Evolutionary conservation across 2,329 filamentous ascomycete genomes (phyloP).

Genomic region (Bipolaris zeicola): DNA sequence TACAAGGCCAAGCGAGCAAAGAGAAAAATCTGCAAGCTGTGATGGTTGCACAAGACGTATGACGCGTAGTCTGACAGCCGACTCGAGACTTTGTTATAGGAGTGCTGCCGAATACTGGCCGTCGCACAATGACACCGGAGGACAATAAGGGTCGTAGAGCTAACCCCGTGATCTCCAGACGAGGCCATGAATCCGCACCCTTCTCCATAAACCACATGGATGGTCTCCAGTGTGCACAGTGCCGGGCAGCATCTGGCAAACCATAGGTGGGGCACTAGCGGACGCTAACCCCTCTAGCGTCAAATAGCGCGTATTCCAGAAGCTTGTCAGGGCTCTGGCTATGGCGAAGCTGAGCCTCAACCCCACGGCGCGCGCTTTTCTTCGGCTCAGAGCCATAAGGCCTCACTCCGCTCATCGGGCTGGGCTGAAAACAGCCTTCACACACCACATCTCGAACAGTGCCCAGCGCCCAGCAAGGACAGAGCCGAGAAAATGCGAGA

Average conservation of each 20-base stretch:
- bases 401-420: conserved; percentile 10
- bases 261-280: conserved; percentile 10
- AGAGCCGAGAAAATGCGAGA: conserved; percentile 23
- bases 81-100: not conserved
- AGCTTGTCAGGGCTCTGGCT: conserved; percentile 14
- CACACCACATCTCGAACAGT: conserved; percentile 16
- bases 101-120: not conserved
- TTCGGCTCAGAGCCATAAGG: conserved; percentile 19
- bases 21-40: not conserved
- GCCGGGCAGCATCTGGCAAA: conserved; percentile 14
- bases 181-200: not conserved
- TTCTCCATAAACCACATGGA: conserved; percentile 1
- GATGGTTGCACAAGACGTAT: not conserved
- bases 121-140: not conserved
- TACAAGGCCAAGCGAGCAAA: not conserved
- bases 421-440: not conserved
- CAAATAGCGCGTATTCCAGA: conserved; percentile 18
- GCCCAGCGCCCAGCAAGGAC: conserved; percentile 1
- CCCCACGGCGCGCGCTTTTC: conserved; percentile 20
- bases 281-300: conserved; percentile 12
- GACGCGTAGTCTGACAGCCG: not conserved
- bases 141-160: not conserved
- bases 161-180: conserved; percentile 5
- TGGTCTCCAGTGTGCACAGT: conserved; percentile 3
- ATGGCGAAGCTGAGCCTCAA: conserved; percentile 21